Evolutionary conservation across 257 asterid genomes (phyloP), one percentile per base, ranked within the genome.

Genomic region (Lithospermum erythrorhizon): DNA sequence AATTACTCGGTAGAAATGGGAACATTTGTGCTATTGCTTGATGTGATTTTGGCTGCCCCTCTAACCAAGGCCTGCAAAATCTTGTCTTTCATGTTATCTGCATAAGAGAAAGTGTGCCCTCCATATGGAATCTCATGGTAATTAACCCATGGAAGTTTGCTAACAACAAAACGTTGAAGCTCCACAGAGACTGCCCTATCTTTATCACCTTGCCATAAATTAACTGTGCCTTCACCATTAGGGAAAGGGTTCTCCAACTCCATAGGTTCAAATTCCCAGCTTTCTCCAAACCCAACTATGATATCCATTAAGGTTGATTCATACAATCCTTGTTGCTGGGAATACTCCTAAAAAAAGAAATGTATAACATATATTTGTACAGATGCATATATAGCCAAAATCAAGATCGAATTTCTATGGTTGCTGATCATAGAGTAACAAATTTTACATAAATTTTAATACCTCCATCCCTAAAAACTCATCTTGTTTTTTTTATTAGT

Each of bases 181-280:
- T 72, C 56, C 47, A 80, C 78, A 0, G 90, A 87, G 61, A 87
- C 94, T 19, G 84, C 32, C 4, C 82, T 85, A 29, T 87, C 95
- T 20, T 87, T 87, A 59, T 53, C 65, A 1, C 95, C 95, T 0
- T 87, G 95, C 90, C 95, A 84, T 53, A 87, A 47, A 64, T 87
- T 87, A n/a, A 82, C 82, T 1, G 82, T 74, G 20, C 78, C 88
- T 74, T 81, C 73, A 16, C 77, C 61, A 22, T 72, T 27, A 0
- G 27, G 45, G 59, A 71, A 82, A 15, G 90, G 88, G 66, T 84
- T 68, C 11, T 77, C 70, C 21, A 87, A 74, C n/a, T 79, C 69
- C 90, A 80, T 80, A 1, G 95, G 95, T 70, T 72, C 82, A 32
- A 84, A 82, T 6, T 84, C 95, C 58, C 85, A 78, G 17, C 49